Evolutionary conservation across 345 rosid species (phyloP).

Genomic region (Acer negundo): DNA sequence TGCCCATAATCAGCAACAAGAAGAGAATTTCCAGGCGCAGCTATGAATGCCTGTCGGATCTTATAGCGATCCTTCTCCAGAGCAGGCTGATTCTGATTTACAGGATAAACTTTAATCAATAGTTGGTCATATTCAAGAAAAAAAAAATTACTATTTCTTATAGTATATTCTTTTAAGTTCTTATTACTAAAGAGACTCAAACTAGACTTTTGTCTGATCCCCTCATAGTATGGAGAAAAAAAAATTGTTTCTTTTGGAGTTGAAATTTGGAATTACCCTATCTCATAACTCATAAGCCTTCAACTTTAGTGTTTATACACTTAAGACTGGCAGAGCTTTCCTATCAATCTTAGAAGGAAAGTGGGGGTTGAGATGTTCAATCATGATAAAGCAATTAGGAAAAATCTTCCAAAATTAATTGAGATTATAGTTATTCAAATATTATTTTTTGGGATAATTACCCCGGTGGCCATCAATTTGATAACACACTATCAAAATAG

Average conservation of each 20-base stretch:
- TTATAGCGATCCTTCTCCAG: conserved; percentile 98
- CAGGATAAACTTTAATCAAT: neutral
- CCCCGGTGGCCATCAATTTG: too few relatives aligned
- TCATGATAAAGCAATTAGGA: neutral
- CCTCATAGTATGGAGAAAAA: neutral
- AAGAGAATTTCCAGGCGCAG: conserved; percentile 91
- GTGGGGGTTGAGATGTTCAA: neutral
- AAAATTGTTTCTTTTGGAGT: neutral
- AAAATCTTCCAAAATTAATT: neutral
- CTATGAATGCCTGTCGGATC: conserved; percentile 93
- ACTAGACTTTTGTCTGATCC: neutral
- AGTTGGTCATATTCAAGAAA: neutral
- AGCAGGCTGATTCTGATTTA: conserved; percentile 91
- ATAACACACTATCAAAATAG: too few relatives aligned
- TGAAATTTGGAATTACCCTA: conserved; percentile 3
- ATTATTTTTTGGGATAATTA: neutral
- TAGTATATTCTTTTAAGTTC: neutral
- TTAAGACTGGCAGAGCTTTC: neutral
- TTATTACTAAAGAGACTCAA: neutral
- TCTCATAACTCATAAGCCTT: neutral
- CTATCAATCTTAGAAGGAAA: conserved; percentile 2
- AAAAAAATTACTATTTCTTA: neutral
- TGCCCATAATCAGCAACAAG: conserved; percentile 98
- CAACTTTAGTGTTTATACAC: neutral
- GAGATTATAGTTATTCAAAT: conserved; percentile 4